A percentile compares a stretch with the other conserved stretches of the same genome.
Evolutionary conservation across 2,329 filamentous ascomycete species (phyloP).

Genomic region (Cercospora canescens): DNA sequence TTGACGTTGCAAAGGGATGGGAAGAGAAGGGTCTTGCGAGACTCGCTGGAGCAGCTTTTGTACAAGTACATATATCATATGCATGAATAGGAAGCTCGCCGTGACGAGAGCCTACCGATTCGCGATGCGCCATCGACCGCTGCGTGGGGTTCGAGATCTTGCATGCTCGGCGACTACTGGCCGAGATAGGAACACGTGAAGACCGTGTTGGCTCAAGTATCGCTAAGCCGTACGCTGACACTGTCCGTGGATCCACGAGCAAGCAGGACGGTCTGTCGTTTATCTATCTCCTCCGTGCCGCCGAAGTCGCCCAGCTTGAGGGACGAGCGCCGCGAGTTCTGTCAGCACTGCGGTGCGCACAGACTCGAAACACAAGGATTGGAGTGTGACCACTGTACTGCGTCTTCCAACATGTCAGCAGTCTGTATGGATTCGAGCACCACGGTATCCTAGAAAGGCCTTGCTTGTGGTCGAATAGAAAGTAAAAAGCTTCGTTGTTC

Average conservation of each 20-base stretch:
- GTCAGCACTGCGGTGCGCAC: not conserved
- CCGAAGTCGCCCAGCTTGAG: no score
- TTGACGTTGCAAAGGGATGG: not conserved
- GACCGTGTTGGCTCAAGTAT: no score
- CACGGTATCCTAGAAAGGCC: constrained; percentile 5
- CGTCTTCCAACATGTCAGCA: constrained; percentile 5
- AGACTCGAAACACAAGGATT: not conserved
- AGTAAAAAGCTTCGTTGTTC: constrained; percentile 14
- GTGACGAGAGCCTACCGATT: not conserved
- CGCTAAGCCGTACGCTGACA: no score
- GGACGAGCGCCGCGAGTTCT: not conserved
- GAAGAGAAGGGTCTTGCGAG: constrained; percentile 1
- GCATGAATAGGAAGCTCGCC: constrained; percentile 2
- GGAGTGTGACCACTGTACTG: not conserved
- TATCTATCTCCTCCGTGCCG: no score
- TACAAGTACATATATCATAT: constrained; percentile 2
- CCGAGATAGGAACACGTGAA: no score
- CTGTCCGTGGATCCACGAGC: no score
- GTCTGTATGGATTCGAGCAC: constrained; percentile 13
- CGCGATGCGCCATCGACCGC: not conserved
- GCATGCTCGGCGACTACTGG: not conserved
- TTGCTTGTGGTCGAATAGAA: constrained; percentile 11
- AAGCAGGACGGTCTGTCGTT: no score
- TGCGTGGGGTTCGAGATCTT: not conserved
- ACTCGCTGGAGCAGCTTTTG: constrained; percentile 8